These are phyloP conservation scores for Melaleuca alternifolia DNA, from an alignment of 345 rosid species.

Conservation along the genomic window DNA sequence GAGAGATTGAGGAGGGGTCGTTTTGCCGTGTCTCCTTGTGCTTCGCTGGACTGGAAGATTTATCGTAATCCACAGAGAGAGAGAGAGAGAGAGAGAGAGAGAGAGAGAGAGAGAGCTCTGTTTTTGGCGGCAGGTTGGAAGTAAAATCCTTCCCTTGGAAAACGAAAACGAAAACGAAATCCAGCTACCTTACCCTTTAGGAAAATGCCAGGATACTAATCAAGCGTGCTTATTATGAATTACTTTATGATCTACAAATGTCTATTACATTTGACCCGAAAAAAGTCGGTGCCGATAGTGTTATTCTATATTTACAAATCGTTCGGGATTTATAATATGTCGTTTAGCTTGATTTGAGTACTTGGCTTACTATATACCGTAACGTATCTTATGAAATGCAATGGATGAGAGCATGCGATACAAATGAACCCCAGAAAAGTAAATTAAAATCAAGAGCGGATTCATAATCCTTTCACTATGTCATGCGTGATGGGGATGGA, in stretches of 20 bases:
- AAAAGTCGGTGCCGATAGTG: background rate
- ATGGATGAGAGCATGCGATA: no score
- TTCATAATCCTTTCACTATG: no score
- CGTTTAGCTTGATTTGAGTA: background rate
- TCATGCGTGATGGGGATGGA: background rate
- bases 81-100: background rate
- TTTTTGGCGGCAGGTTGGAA: background rate
- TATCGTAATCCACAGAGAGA: background rate
- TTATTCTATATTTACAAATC: background rate
- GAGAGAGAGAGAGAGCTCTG: background rate
- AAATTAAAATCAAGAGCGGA: no score
- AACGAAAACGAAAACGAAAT: background rate
- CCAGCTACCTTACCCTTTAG: background rate
- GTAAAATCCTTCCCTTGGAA: background rate
- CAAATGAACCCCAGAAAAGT: background rate
- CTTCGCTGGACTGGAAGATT: background rate
- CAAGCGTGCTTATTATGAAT: background rate
- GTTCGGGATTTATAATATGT: accelerated
- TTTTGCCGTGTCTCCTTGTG: background rate
- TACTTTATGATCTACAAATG: background rate
- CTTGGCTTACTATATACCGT: background rate
- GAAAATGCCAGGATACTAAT: background rate
- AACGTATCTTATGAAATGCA: accelerated
- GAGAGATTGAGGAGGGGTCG: background rate
- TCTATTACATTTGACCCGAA: accelerated